These are phyloP conservation scores for Quercus gilva DNA, from an alignment of 306 rosid genomes.

Conservation along the genomic window DNA sequence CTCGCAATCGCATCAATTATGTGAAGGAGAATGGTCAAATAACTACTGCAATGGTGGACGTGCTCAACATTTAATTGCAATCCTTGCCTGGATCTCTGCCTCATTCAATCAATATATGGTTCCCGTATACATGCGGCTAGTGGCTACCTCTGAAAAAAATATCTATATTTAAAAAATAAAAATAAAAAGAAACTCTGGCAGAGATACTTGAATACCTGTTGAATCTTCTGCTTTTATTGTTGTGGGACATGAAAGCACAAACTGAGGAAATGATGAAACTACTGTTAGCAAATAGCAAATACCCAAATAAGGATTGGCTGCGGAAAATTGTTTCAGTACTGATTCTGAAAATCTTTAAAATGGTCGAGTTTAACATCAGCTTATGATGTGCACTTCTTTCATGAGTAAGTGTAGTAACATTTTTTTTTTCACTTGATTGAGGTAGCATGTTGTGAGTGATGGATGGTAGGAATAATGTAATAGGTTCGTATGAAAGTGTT, in stretches of 20 bases:
- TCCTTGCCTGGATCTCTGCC: slow-evolving; percentile 24
- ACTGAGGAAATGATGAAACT: too few species aligned
- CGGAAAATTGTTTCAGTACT: background rate
- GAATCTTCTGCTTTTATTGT: too few species aligned
- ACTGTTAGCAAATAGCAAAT: too few species aligned
- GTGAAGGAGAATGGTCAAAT: slow-evolving; percentile 36
- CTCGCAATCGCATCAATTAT: background rate
- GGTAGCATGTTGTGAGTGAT: too few species aligned
- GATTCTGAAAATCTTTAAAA: background rate
- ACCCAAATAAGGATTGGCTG: background rate
- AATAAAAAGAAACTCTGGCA: too few species aligned
- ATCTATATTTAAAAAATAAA: too few species aligned
- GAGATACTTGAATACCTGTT: too few species aligned
- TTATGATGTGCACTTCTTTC: background rate
- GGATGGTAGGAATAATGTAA: too few species aligned
- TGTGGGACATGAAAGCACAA: too few species aligned
- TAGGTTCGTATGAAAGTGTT: too few species aligned
- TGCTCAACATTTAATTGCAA: slow-evolving; percentile 34
- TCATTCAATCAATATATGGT: slow-evolving; percentile 22
- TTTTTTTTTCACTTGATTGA: too few species aligned
- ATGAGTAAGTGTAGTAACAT: background rate
- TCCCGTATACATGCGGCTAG: background rate
- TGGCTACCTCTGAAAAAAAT: too few species aligned
- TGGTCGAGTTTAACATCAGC: background rate
- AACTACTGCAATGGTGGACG: slow-evolving; percentile 18